Base-by-base conservation (phyloP, 768 basidiomycete genomes). In the Candolleomyces aberdarensis region DNA sequence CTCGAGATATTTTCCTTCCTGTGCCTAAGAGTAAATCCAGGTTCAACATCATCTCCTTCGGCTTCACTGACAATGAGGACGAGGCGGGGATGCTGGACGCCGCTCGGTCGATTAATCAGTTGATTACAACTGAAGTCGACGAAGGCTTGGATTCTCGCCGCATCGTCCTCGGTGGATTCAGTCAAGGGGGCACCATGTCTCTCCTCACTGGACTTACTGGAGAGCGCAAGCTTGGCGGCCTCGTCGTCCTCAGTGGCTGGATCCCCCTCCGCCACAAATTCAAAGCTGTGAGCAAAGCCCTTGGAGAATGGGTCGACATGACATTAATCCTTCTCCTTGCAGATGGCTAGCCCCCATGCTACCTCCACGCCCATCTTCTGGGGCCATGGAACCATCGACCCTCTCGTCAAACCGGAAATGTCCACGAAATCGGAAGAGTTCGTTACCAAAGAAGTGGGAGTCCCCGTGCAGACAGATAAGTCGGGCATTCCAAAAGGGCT, bases 101-200 rank as follows among this genome's bases (percentile, higher is more conserved):
- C 36, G 81, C 84, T 8, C 74, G 78, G 31, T 72, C 79, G 29
- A 78, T 96, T 66, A 87, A 87, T 66, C 74, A 82, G 60, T 76
- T 96, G 64, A 87, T 98, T 68, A 78, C 83, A 13, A 78, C 80
- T 2, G 95, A 98, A 73, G 78, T 95, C 19, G 84, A 86, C 52
- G 78, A 80, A 8, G 91, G 91, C 39, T 84, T 89, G 56, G 80
- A 85, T 9, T 75, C 88, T 26, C 78, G 80, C 58, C 84, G 89
- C 55, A 89, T 96, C 66, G 82, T 96, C 36, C 73, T 98, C 22
- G 94, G 92, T 40, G 95, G 95, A 10, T 96, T 96, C 76, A 89
- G 87, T 62, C 94, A 96, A 71, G 94, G 92, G 41, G 91, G 80
- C 44, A 84, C 87, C 22, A 87, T 96, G 79, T 81, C 86, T 8